Evolutionary conservation across 176 grass and related monocot species (phyloP), one percentile per base, ranked within the genome.

Genomic region (Bonia amplexicaulis): DNA sequence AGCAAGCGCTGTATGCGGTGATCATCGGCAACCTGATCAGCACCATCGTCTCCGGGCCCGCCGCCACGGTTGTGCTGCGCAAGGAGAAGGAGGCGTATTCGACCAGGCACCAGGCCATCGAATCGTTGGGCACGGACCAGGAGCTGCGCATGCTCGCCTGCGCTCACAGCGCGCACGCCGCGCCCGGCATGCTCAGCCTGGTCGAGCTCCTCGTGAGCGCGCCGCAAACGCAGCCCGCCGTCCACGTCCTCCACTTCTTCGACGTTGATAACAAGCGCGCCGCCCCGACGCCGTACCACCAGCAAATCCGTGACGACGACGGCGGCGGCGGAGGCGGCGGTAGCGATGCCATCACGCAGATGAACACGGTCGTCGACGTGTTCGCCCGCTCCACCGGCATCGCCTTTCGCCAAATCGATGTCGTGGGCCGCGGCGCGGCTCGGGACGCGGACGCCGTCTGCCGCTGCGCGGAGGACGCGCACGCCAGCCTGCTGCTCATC

Each of bases 1-100:
- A 86, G 79, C 88, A 90, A 81, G 84, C 84, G 15, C 78, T 90
- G 65, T 90, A 90, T 47, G 88, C 79, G 1, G 86, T 90, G 88
- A 82, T 90, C 88, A 90, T 90, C 35, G 88, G 88, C n/a, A 90
- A 90, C 73, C 12, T 90, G 2, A 55, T 77, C 58, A 82, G 88
- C 73, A 90, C 84, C 57, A 2, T 82, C 39, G 41, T 90, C 57
- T 46, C 78, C 27, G 88, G 88, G 1, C 88, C 84, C 26, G 84
- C 27, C 0, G 88, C 79, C 25, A 73, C 88, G 6, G 88, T 66
- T 0, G 48, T 90, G 12, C 25, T 86, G 27, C 73, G 57, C 2
- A 66, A 76, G 57, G 88, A 90, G 40, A 66, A 78, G 79, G 73
- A 78, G 47, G 57, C 47, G 47, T 90, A 90, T 84, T 26, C 45